A percentile compares a stretch with the other conserved stretches of the same genome.
These are phyloP conservation scores for Mycena citricolor DNA, from an alignment of 1,284 basidiomycete species.

Conservation along the genomic window DNA sequence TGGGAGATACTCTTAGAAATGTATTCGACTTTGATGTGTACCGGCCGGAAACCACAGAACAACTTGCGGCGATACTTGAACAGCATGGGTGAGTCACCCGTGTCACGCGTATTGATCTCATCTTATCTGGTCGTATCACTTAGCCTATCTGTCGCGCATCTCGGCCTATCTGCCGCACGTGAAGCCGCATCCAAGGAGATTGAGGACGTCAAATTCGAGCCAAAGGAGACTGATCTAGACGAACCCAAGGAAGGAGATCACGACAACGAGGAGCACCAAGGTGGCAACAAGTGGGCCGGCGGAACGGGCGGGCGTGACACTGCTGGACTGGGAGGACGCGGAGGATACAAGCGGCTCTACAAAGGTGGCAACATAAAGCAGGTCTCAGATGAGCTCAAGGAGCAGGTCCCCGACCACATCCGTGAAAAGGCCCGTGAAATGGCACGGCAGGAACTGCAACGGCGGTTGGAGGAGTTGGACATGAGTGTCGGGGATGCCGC, in stretches of 20 bases:
- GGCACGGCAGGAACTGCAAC: slow-evolving; percentile 59
- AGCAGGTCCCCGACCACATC: slow-evolving; percentile 57
- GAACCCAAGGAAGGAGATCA: slow-evolving; percentile 61
- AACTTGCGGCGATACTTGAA: slow-evolving; percentile 53
- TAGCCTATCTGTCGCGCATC: slow-evolving; percentile 51
- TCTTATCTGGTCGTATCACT: slow-evolving; percentile 2
- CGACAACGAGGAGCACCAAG: slow-evolving; percentile 57
- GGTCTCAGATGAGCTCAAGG: slow-evolving; percentile 54
- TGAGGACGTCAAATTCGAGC: slow-evolving; percentile 58
- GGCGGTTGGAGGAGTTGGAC: slow-evolving; percentile 59
- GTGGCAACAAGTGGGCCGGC: slow-evolving; percentile 62
- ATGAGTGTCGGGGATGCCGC: slow-evolving; percentile 57
- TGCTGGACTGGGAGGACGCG: slow-evolving; percentile 61
- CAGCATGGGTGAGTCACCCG: slow-evolving; percentile 55
- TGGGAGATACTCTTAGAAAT: slow-evolving; percentile 57
- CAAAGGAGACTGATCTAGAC: slow-evolving; percentile 46
- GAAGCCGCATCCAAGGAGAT: slow-evolving; percentile 50
- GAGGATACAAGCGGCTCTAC: slow-evolving; percentile 66
- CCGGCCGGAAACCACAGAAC: slow-evolving; percentile 61
- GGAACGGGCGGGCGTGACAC: slow-evolving; percentile 71
- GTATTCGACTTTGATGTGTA: slow-evolving; percentile 71
- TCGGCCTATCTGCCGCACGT: slow-evolving; percentile 56
- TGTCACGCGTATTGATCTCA: neutral
- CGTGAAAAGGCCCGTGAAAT: slow-evolving; percentile 63
- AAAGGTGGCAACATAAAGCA: slow-evolving; percentile 66